Evolutionary conservation across 805 yeast species (phyloP).

Genomic region (Hanseniaspora singularis): DNA sequence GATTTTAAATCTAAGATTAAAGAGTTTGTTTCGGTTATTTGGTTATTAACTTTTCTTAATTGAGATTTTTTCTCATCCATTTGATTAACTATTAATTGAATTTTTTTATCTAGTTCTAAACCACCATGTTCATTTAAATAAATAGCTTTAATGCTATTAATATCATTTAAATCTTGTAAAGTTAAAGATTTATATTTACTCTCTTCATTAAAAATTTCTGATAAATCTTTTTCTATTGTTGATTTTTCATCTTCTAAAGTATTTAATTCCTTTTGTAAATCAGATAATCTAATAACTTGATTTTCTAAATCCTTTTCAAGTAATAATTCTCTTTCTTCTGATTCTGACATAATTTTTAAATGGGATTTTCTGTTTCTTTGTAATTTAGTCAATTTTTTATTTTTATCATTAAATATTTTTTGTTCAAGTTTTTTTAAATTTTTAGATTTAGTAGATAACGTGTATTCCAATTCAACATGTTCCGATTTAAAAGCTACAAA

Average conservation of each 20-base stretch:
- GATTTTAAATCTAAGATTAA: slow-evolving; percentile 23
- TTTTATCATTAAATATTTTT: neutral
- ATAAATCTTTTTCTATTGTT: neutral
- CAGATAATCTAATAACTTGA: neutral
- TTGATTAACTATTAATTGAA: slow-evolving; percentile 1
- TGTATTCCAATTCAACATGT: slow-evolving; percentile 2
- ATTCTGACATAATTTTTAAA: neutral
- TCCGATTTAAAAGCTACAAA: neutral
- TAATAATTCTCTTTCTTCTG: neutral
- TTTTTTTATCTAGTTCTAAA: slow-evolving; percentile 3
- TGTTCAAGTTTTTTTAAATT: slow-evolving; percentile 1
- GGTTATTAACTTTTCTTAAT: slow-evolving; percentile 22
- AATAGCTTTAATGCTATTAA: neutral
- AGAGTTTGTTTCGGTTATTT: slow-evolving; percentile 25
- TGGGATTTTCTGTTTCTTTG: neutral
- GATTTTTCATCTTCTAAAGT: neutral
- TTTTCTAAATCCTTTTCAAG: slow-evolving; percentile 3
- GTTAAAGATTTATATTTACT: neutral
- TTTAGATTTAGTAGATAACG: neutral
- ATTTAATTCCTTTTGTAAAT: neutral
- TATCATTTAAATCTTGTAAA: slow-evolving; percentile 1
- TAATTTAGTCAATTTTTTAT: neutral
- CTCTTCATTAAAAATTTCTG: neutral
- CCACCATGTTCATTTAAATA: slow-evolving; percentile 1
- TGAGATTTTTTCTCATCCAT: slow-evolving; percentile 12